Evolutionary conservation across 352 stramenopile genomes (phyloP).

Genomic region (Pythium sukuiense): DNA sequence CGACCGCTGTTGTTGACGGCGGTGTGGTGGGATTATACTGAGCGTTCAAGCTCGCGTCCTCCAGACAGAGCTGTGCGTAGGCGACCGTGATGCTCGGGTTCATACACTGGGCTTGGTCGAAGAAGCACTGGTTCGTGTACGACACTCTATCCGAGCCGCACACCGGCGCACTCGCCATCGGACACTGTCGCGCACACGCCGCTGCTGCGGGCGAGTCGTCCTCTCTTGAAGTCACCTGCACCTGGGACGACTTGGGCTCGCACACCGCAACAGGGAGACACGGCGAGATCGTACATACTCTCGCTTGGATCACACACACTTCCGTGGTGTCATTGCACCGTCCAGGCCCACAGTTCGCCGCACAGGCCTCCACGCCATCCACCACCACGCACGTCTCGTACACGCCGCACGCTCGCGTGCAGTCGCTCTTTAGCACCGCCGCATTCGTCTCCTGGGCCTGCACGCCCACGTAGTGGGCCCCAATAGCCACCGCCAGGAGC

Average conservation of each 20-base stretch:
- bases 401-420: slow-evolving; percentile 28
- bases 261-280: slow-evolving; percentile 52
- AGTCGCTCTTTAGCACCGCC: background rate
- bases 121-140: slow-evolving; percentile 56
- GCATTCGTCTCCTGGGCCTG: background rate
- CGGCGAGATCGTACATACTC: slow-evolving; percentile 34
- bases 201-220: background rate
- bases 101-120: slow-evolving; percentile 47
- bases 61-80: slow-evolving; percentile 30
- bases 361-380: slow-evolving; percentile 43
- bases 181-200: slow-evolving; percentile 37
- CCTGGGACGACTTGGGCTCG: slow-evolving; percentile 26
- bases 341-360: slow-evolving; percentile 38
- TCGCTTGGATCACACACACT: slow-evolving; percentile 42
- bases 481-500: background rate
- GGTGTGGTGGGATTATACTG: slow-evolving; percentile 31
- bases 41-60: slow-evolving; percentile 30
- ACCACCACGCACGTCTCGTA: slow-evolving; percentile 54
- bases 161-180: slow-evolving; percentile 40
- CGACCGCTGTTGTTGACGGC: background rate
- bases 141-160: slow-evolving; percentile 47
- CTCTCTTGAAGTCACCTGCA: background rate
- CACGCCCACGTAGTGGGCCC: background rate
- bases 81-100: slow-evolving; percentile 24
- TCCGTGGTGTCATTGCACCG: slow-evolving; percentile 39